Evolutionary conservation across 2,329 filamentous ascomycete species (phyloP).

Genomic region (Stachybotrys echinatus): DNA sequence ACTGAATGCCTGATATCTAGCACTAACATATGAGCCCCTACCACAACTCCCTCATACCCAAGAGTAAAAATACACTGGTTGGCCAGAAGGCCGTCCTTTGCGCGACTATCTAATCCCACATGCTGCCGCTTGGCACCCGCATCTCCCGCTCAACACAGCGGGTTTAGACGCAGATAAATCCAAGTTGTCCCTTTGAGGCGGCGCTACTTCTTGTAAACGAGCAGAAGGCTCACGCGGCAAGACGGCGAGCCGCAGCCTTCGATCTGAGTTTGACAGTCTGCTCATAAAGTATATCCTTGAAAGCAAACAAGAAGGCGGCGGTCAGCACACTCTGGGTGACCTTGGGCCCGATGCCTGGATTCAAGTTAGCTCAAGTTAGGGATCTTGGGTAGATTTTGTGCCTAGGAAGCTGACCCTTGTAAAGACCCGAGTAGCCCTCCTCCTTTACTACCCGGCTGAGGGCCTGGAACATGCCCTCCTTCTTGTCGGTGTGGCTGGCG

Average conservation of each 20-base stretch:
- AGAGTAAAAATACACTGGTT: too few species aligned
- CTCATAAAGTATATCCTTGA: conserved; percentile 95
- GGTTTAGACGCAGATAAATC: too few species aligned
- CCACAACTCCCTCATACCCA: too few species aligned
- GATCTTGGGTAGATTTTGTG: not conserved
- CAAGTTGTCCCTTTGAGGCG: too few species aligned
- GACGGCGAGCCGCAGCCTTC: conserved; percentile 19
- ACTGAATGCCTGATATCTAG: too few species aligned
- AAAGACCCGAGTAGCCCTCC: conserved; percentile 88
- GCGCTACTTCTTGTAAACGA: not conserved
- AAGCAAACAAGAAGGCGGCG: conserved; percentile 92
- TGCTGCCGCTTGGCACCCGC: too few species aligned
- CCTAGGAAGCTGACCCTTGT: conserved; percentile 67
- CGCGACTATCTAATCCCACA: too few species aligned
- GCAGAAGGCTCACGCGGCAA: not conserved
- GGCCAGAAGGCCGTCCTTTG: too few species aligned
- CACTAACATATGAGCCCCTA: too few species aligned
- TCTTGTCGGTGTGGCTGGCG: conserved; percentile 67
- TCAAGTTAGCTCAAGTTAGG: conserved; percentile 7
- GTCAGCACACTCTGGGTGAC: conserved; percentile 95
- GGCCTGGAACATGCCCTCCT: conserved; percentile 74
- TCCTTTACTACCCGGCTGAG: conserved; percentile 76
- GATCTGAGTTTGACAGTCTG: conserved; percentile 64
- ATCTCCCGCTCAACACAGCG: too few species aligned
- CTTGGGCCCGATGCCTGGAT: conserved; percentile 84